Evolutionary conservation across 768 basidiomycete species (phyloP), one percentile per base, ranked within the genome.

Genomic region (Xanthoconium purpureum): DNA sequence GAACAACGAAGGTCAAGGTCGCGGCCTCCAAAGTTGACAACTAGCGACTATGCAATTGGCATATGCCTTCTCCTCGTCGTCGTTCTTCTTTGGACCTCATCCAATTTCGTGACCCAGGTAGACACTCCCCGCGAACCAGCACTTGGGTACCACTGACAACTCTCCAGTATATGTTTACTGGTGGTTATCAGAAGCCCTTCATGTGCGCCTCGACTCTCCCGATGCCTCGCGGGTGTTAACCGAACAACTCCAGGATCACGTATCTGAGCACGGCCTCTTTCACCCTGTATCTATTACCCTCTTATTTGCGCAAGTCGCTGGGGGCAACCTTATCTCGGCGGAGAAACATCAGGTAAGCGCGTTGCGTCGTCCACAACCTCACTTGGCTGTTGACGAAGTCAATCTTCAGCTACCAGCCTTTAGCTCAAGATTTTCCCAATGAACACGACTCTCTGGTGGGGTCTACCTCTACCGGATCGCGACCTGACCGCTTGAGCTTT

Each of bases 261-360:
- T 98, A 97, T 66, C 76, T 96, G 67, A 94, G 87, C 73, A 98
- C 95, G 2, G 87, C 89, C 58, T 79, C 92, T n/a, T 98, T 98
- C 67, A 74, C 83, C 5, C 64, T 93, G 14, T 95, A 95, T 73
- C 84, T 95, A 32, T 50, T 93, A 3, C 91, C 91, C 0, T 81
- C 75, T 49, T 54, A 74, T 37, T 63, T 84, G 47, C 75, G 77
- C 49, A 72, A 62, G 50, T 63, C 60, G 33, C 66, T 57, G 15
- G 30, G 47, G 20, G 30, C 28, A 6, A 45, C 37, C 8, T n/a
- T 47, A 36, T 56, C 53, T 46, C 40, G 13, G 32, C 44, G 43
- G 54, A 54, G 39, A 38, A 51, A 56, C 50, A 32, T 6, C 43
- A 53, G 17, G 69, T 56, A 40, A 64, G 64, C 24, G 9, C 11